These are phyloP conservation scores for Mycena capillaripes DNA, from an alignment of 768 basidiomycete genomes.

Conservation along the genomic window DNA sequence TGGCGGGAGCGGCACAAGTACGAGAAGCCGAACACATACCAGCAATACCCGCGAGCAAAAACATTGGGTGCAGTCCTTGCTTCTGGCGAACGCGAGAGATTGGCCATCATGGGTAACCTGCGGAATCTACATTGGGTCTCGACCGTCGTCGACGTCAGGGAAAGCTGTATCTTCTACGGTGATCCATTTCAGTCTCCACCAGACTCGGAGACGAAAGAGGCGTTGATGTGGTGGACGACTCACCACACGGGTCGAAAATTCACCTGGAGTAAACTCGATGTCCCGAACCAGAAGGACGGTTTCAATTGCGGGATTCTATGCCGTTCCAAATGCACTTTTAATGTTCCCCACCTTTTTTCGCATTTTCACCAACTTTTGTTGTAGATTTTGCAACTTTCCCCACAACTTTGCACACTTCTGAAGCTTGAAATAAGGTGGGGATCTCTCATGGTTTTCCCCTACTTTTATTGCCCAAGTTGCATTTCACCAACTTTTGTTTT, in stretches of 20 bases:
- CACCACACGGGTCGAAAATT: not conserved
- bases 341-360: too few species aligned
- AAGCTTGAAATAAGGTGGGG: too few species aligned
- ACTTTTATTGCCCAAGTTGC: too few species aligned
- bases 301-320: slow-evolving; percentile 16
- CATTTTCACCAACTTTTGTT: too few species aligned
- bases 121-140: slow-evolving; percentile 10
- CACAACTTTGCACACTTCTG: too few species aligned
- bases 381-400: too few species aligned
- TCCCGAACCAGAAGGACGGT: not conserved
- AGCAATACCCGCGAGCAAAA: not conserved
- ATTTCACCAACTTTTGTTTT: too few species aligned
- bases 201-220: not conserved
- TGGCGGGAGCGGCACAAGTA: not conserved
- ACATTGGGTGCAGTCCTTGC: not conserved
- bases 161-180: not conserved
- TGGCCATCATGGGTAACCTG: not conserved
- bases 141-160: not conserved
- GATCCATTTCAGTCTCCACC: not conserved
- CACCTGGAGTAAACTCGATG: not conserved
- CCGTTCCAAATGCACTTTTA: too few species aligned
- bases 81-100: not conserved
- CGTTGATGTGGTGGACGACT: not conserved
- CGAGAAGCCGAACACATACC: not conserved
- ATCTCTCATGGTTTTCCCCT: too few species aligned